Conservation (phyloP, 1,284 basidiomycete genomes). For the Heterobasidion occidentale region DNA sequence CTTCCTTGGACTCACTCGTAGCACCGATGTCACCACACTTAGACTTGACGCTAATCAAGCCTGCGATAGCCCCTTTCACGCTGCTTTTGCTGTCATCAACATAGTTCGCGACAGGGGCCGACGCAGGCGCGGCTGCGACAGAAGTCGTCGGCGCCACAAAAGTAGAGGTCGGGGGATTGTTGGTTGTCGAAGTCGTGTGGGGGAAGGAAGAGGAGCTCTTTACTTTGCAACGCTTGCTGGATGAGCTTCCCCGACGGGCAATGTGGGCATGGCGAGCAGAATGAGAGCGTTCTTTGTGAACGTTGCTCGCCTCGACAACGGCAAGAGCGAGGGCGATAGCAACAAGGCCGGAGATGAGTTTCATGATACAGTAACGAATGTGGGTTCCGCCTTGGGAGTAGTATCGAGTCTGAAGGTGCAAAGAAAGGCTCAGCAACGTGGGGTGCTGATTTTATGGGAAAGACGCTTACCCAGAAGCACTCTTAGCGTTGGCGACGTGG, state of each 20-base stretch:
- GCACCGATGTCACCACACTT: slow-evolving; percentile 19
- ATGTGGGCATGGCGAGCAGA: background rate
- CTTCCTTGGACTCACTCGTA: slow-evolving; percentile 13
- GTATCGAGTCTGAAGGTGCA: background rate
- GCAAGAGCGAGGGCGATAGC: slow-evolving; percentile 29
- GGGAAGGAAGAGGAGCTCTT: background rate
- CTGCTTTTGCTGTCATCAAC: background rate
- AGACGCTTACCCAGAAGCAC: background rate
- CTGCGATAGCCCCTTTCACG: background rate
- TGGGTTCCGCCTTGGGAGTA: background rate
- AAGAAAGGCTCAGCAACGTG: background rate
- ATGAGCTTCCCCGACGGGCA: background rate
- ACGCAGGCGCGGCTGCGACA: background rate
- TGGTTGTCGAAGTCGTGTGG: background rate
- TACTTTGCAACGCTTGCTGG: slow-evolving; percentile 2
- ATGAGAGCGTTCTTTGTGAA: slow-evolving; percentile 13
- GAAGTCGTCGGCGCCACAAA: background rate
- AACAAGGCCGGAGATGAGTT: slow-evolving; percentile 26
- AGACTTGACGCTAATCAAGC: slow-evolving; percentile 17
- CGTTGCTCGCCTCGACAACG: slow-evolving; percentile 28
- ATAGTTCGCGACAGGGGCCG: background rate
- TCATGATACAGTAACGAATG: slow-evolving; percentile 18
- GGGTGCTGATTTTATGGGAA: background rate
- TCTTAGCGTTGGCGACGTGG: background rate
- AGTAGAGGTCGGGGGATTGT: background rate